Evolutionary conservation across 192 early-diverging fungal genomes (phyloP).

Genomic region (Gryganskiella cystojenkinii): DNA sequence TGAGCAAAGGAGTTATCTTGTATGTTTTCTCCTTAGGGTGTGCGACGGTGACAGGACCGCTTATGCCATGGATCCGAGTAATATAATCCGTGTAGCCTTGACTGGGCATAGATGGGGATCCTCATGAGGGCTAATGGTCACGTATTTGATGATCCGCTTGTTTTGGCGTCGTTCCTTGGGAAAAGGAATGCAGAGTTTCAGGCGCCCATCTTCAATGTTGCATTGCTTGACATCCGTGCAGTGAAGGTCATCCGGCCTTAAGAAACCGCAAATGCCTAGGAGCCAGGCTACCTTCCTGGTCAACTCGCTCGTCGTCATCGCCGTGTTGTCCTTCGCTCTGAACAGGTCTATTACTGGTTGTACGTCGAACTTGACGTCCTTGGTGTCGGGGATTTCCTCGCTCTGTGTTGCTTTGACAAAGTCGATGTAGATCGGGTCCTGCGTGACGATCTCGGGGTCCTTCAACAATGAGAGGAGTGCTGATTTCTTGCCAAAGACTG

Average conservation of each 20-base stretch:
- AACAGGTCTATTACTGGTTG: too few species aligned
- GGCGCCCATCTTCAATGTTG: background rate
- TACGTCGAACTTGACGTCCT: too few species aligned
- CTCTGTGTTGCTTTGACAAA: too few species aligned
- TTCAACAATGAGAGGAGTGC: too few species aligned
- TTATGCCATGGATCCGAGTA: background rate
- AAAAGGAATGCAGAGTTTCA: constrained; percentile 2
- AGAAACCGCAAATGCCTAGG: too few species aligned
- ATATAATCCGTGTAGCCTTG: constrained; percentile 4
- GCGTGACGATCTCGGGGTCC: too few species aligned
- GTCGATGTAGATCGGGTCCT: too few species aligned
- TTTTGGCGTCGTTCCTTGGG: constrained; percentile 19
- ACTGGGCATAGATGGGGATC: constrained; percentile 22
- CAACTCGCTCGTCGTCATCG: too few species aligned
- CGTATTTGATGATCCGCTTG: constrained; percentile 15
- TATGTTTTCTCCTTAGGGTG: constrained; percentile 6
- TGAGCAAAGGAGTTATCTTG: background rate
- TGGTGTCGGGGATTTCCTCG: too few species aligned
- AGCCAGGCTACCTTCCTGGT: too few species aligned
- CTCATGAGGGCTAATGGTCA: background rate
- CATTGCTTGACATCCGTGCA: constrained; percentile 11
- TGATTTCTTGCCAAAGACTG: too few species aligned
- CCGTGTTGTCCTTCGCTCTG: too few species aligned
- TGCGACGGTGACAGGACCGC: background rate
- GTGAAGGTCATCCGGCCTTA: constrained; percentile 18